These are phyloP conservation scores for Chytridiales sp. DNA, from an alignment of 371 early-diverging fungal genomes.

Conservation along the genomic window DNA sequence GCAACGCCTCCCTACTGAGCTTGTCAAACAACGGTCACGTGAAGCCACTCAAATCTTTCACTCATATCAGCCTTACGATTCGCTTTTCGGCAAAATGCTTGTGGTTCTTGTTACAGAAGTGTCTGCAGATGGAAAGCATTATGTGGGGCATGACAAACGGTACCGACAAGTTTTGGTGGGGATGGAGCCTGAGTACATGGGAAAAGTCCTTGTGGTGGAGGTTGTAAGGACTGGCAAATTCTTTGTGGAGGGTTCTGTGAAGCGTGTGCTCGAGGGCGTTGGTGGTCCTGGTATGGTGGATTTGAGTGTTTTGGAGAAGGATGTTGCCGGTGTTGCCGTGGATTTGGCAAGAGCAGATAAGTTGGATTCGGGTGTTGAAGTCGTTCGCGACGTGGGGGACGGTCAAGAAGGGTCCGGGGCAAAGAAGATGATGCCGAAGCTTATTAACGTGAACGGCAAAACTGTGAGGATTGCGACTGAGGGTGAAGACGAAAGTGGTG, in stretches of 20 bases:
- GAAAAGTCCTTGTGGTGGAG: constrained; percentile 26
- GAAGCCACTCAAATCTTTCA: constrained; percentile 45
- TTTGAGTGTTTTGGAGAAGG: not conserved
- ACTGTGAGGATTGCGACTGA: constrained; percentile 18
- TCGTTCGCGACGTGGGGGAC: too few species aligned
- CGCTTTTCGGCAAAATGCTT: constrained; percentile 18
- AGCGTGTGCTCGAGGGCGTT: constrained; percentile 1
- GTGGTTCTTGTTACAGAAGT: constrained; percentile 47
- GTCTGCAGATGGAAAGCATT: constrained; percentile 39
- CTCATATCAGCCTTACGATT: constrained; percentile 35
- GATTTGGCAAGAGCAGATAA: not conserved
- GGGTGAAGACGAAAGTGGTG: constrained; percentile 9
- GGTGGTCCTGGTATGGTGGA: not conserved
- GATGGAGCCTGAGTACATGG: constrained; percentile 29
- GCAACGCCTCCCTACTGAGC: constrained; percentile 35
- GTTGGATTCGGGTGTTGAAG: too few species aligned
- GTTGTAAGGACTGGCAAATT: constrained; percentile 35
- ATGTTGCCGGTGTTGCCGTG: not conserved
- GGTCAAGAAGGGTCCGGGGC: constrained; percentile 12
- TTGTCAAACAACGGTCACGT: constrained; percentile 45
- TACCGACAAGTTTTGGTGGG: constrained; percentile 50
- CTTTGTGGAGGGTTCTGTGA: constrained; percentile 24
- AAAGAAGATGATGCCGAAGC: constrained; percentile 19
- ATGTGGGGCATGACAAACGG: constrained; percentile 48
- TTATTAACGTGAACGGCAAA: constrained; percentile 23